Base-by-base conservation (phyloP, 1,284 basidiomycete genomes). In the Porogramme epimiltina region DNA sequence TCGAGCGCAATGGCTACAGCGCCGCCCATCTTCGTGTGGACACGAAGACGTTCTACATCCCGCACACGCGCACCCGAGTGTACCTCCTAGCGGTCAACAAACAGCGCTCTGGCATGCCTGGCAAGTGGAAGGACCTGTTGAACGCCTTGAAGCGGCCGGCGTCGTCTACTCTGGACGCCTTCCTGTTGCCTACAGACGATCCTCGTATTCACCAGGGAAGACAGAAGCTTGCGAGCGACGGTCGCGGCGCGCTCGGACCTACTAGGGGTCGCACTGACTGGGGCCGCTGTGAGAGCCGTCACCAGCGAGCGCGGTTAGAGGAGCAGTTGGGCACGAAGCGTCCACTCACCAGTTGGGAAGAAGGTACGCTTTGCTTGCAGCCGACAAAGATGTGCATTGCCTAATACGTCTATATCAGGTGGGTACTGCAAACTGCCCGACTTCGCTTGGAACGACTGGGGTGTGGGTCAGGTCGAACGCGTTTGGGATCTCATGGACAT, bases 401-500 rank as follows among this genome's bases (percentile, higher is more conserved):
- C 41, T 52, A 10, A 42, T 51, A 18, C 25, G 11, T 33, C 31
- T 24, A 25, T 26, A 16, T 20, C 51, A 85, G 91, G 89, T 61
- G 94, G 93, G 10, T 85, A 82, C 47, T 95, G 92, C 67, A 93
- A 91, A 63, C 74, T 95, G 53, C 89, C 88, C 1, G 94, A 97
- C 65, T 94, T 92, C 63, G 89, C 89, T 18, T 98, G 95, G 95
- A 86, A 88, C 58, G 95, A 97, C 66, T 98, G 95, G 94, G 91
- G 87, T 20, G 74, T 86, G 18, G 82, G 83, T 6, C 95, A 97
- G 67, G 95, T 97, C 18, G 94, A 97, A 66, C 84, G 95, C 33
- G 95, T 98, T 3, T 90, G 93, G 82, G 95, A 98, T 69, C 71
- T 98, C 53, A 89, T 96, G 82, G 95, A 98, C 64, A 96, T 98